Evolutionary conservation across 345 rosid genomes (phyloP).

Genomic region (Hibiscus tridactylites): DNA sequence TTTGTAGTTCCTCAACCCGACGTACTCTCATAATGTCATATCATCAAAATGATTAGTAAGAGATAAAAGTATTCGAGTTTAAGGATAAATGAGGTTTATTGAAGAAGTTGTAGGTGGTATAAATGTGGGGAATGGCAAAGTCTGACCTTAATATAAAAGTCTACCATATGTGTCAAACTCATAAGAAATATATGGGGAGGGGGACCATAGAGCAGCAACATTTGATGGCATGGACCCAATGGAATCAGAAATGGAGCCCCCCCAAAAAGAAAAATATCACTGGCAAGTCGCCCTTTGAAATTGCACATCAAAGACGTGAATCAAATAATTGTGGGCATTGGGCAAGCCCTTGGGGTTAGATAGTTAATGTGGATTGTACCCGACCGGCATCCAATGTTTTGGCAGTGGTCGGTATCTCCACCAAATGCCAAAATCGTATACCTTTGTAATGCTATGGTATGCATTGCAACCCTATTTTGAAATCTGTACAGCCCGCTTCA

Average conservation of each 20-base stretch:
- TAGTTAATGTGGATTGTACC: constrained; percentile 8
- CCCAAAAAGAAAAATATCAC: constrained; percentile 9
- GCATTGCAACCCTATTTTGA: not conserved
- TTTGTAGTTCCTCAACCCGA: too few species aligned
- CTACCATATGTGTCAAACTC: not conserved
- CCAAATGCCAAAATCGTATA: constrained; percentile 19
- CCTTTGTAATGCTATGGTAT: not conserved
- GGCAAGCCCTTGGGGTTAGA: constrained; percentile 2
- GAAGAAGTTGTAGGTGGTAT: not conserved
- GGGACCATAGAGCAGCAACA: not conserved
- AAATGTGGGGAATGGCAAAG: not conserved
- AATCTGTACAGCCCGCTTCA: not conserved
- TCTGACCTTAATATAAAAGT: not conserved
- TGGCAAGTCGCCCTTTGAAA: constrained; percentile 14
- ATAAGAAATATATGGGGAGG: not conserved
- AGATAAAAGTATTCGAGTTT: too few species aligned
- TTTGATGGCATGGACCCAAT: not conserved
- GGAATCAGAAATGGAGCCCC: not conserved
- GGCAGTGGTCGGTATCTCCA: constrained; percentile 17
- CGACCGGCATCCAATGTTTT: constrained; percentile 36
- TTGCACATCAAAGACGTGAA: constrained; percentile 47
- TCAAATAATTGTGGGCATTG: constrained; percentile 15
- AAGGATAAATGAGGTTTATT: too few species aligned
- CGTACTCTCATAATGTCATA: too few species aligned
- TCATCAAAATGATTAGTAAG: too few species aligned